Conservation (phyloP, 306 rosid genomes). For the Lathyrus tuberosus region DNA sequence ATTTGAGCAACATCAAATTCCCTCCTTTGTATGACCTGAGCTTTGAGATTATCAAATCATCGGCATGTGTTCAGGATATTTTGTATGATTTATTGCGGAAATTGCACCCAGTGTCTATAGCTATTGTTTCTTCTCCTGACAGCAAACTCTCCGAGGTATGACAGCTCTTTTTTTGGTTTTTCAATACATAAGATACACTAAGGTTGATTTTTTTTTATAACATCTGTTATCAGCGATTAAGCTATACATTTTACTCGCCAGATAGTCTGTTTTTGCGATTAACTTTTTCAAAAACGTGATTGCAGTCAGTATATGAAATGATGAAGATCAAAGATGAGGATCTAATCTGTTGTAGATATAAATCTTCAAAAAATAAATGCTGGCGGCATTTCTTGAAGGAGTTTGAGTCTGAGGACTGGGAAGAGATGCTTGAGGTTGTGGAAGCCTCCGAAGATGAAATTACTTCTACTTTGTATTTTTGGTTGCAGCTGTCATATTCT, state of each 20-base stretch:
- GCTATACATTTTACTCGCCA: conserved; percentile 6
- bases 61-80: conserved; percentile 32
- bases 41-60: conserved; percentile 43
- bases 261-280: conserved; percentile 3
- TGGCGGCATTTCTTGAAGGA: conserved; percentile 64
- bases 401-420: conserved; percentile 40
- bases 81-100: conserved; percentile 38
- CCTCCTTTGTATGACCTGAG: conserved; percentile 34
- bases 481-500: conserved; percentile 37
- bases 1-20: conserved; percentile 32
- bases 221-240: conserved; percentile 22
- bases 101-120: conserved; percentile 44
- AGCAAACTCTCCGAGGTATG: conserved; percentile 48
- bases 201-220: conserved; percentile 18
- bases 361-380: conserved; percentile 47
- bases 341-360: conserved; percentile 53
- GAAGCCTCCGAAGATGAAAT: not conserved
- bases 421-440: not conserved
- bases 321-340: conserved; percentile 41
- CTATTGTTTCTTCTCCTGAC: conserved; percentile 38
- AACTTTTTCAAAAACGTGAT: conserved; percentile 11
- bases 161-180: conserved; percentile 9
- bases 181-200: conserved; percentile 1
- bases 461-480: conserved; percentile 23
- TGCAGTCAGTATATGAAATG: conserved; percentile 45